Evolutionary conservation across 345 rosid genomes (phyloP), one percentile per base, ranked within the genome.

Genomic region (Hibiscus trionum): DNA sequence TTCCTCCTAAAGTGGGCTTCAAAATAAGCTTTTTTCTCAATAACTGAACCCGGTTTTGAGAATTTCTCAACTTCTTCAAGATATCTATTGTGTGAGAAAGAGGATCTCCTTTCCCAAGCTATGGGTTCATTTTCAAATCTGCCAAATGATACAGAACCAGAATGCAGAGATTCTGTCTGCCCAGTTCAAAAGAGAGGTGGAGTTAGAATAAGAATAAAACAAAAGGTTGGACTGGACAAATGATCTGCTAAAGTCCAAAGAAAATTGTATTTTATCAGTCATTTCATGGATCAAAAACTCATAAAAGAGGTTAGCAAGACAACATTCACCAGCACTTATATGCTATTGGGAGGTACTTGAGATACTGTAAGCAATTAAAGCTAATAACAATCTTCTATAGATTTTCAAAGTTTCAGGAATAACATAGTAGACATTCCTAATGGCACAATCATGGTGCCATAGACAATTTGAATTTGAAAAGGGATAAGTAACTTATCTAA

Each of bases 41-140:
- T 80, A 11, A 93, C 98, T 60, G 91, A 88, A 59, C 98, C 97
- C 1, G 91, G 93, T 81, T 77, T 93, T 33, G 97, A 91, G 80
- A 80, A 88, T 75, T 82, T 93, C 84, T 89, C 98, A 53, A 86
- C 98, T 84, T 93, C 98, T 81, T 88, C 97, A 73, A 93, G 97
- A 74, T 93, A 93, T 81, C 81, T 87, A 44, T 93, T 93, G 74
- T 87, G 98, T n/a, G 88, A 84, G 76, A 93, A 93, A 0, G 97
- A 89, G 31, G 98, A 93, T 68, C 93, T 83, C 73, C 84, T 89
- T 75, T 93, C 98, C 97, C 98, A 93, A 61, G 85, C 83, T 67
- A 93, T 61, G 26, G 86, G 80, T 58, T 93, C 97, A 33, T 72
- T 87, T 77, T 93, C 98, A 70, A 93, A 93, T 81, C 97, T 91